Evolutionary conservation across 768 basidiomycete genomes (phyloP).

Genomic region (Kwoniella shandongensis): DNA sequence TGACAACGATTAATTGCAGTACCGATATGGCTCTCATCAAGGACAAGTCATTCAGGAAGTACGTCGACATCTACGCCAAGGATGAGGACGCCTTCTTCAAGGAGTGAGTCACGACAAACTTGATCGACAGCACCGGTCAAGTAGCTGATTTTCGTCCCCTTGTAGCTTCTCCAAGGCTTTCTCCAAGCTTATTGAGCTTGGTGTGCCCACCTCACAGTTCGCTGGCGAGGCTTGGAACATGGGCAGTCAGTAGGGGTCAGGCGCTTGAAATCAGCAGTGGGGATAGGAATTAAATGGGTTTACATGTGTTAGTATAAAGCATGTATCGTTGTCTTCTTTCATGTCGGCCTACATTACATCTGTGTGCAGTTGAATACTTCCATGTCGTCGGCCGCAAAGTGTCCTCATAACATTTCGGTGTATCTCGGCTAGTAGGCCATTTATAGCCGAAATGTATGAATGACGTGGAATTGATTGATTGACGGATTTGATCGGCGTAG

Average conservation of each 20-base stretch:
- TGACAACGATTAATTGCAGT: conserved; percentile 52
- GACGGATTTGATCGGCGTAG: conserved; percentile 15
- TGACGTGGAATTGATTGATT: conserved; percentile 2
- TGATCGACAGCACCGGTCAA: not conserved
- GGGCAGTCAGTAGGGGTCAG: conserved; percentile 50
- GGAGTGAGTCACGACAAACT: conserved; percentile 66
- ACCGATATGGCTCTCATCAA: conserved; percentile 84
- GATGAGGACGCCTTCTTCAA: conserved; percentile 85
- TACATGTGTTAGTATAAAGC: no score
- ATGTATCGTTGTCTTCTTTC: not conserved
- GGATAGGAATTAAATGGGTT: no score
- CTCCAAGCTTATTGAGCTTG: conserved; percentile 82
- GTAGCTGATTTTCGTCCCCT: not conserved
- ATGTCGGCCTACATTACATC: not conserved
- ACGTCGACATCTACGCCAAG: conserved; percentile 80
- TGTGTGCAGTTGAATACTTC: not conserved
- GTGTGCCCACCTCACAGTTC: conserved; percentile 81
- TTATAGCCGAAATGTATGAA: not conserved
- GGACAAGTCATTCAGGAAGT: conserved; percentile 91
- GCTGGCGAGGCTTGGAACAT: conserved; percentile 73
- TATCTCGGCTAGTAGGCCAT: not conserved
- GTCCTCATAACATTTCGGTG: no score
- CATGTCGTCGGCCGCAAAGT: no score
- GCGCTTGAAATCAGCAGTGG: not conserved
- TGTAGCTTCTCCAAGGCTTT: conserved; percentile 78